Evolutionary conservation across 2,329 filamentous ascomycete species (phyloP), one percentile per base, ranked within the genome.

Genomic region (Ophiocordyceps camponoti-leonardi): DNA sequence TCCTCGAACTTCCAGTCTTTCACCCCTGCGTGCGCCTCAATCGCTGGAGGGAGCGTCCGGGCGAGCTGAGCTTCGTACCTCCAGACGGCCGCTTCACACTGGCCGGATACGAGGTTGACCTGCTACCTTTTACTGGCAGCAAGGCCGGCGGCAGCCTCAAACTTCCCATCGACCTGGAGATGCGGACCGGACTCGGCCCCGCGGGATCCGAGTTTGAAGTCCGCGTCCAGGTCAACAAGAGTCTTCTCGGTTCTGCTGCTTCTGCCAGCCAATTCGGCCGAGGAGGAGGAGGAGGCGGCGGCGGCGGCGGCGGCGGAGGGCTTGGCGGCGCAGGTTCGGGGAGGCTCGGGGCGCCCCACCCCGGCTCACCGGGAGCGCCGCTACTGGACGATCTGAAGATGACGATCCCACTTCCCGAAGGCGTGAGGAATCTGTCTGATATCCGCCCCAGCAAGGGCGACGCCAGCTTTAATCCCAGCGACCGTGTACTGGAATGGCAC

Each of bases 31-130:
- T 98, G 10, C 75, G 92, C 18, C 68, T 98, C 3, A 83, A 82
- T n/a, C 75, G 80, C 50, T 98, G 92, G 92, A 81, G 81, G 54
- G 86, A 94, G 54, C 76, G 78, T 46, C 86, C 88, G 0, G 92
- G 92, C 3, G 84, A 94, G 51, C 69, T 98, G n/a, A 94, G 86
- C 58, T 98, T 98, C 56, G 77, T 98, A 13, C 92, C 92, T 2
- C 92, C 92, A 0, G 92, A 98, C 60, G 92, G 92, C 30, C 77
- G 86, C 41, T 98, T 96, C 60, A 83, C 94, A 39, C 71, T 98
- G 18, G 88, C 87, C 30, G 88, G 87, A 20, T 98, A 98, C 58
- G 90, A 95, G 61, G 86, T 94, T 19, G 86, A 98, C 60, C 66
- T 98, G 20, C 69, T 96, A 13, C 87, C 87, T 0, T 75, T 82